Evolutionary conservation across 306 rosid genomes (phyloP).

Genomic region (Pyrus betulifolia): DNA sequence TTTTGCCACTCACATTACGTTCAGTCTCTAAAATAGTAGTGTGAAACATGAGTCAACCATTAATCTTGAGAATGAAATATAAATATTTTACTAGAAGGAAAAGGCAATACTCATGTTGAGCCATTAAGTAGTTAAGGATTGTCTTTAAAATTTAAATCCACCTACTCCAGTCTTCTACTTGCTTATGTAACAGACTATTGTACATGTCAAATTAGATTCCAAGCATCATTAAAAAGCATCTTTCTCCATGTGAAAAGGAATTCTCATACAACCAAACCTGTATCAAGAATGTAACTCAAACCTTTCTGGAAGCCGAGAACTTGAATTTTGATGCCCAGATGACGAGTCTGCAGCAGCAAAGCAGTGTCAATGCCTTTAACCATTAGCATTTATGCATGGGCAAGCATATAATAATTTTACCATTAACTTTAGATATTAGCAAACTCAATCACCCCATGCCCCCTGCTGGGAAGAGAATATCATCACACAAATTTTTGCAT

Average conservation of each 20-base stretch:
- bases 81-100: background rate
- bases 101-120: background rate
- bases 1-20: background rate
- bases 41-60: background rate
- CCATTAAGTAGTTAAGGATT: background rate
- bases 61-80: background rate
- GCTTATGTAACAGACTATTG: background rate
- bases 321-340: conserved; percentile 68
- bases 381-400: background rate
- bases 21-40: background rate
- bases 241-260: background rate
- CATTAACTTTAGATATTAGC: background rate
- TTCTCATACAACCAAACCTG: background rate
- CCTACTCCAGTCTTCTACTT: background rate
- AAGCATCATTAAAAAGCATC: background rate
- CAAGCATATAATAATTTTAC: background rate
- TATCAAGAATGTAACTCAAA: conserved; percentile 16
- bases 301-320: conserved; percentile 95
- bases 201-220: background rate
- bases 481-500: background rate
- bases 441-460: background rate
- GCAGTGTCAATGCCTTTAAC: background rate
- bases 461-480: background rate
- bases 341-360: conserved; percentile 53
- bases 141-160: background rate